A percentile compares a stretch with the other conserved stretches of the same genome.
Conservation (phyloP, 768 basidiomycete species). For the Termitomyces sp. region DNA sequence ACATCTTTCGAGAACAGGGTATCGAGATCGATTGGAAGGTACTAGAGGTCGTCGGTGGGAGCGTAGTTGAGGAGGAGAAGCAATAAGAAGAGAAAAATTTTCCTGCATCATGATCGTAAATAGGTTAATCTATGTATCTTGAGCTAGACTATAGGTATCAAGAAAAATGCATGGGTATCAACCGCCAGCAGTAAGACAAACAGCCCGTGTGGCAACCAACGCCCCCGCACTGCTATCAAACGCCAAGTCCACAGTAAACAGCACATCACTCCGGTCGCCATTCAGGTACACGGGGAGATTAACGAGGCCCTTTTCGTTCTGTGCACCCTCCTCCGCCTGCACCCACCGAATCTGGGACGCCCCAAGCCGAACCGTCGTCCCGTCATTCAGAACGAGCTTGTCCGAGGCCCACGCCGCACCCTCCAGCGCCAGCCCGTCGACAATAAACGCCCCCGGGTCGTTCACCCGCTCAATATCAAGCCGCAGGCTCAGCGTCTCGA, state of each 20-base stretch:
- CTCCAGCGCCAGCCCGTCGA: conserved; percentile 86
- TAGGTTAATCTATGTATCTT: conserved; percentile 3
- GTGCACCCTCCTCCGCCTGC: conserved; percentile 43
- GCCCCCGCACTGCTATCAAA: conserved; percentile 65
- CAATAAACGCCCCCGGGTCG: conserved; percentile 75
- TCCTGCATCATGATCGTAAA: not conserved
- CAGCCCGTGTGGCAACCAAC: conserved; percentile 81
- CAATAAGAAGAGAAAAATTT: not conserved
- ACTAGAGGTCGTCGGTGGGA: conserved; percentile 57
- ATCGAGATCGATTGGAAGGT: conserved; percentile 92
- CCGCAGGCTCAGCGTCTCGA: conserved; percentile 80
- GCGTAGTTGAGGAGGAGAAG: conserved; percentile 28
- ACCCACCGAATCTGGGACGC: conserved; percentile 89
- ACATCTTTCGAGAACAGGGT: conserved; percentile 65
- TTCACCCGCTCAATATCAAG: conserved; percentile 81
- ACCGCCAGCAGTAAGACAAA: conserved; percentile 84
- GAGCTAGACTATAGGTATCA: not conserved
- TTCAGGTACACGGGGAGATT: conserved; percentile 94
- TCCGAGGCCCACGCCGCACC: conserved; percentile 77
- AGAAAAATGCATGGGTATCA: conserved; percentile 23
- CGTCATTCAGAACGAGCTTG: conserved; percentile 78
- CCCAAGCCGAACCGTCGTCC: conserved; percentile 71
- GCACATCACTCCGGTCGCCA: conserved; percentile 79
- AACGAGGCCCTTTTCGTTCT: conserved; percentile 42
- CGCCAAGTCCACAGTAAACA: conserved; percentile 86